These are phyloP conservation scores for Xylaria telfairii DNA, from an alignment of 495 filamentous ascomycete species.

Conservation along the genomic window DNA sequence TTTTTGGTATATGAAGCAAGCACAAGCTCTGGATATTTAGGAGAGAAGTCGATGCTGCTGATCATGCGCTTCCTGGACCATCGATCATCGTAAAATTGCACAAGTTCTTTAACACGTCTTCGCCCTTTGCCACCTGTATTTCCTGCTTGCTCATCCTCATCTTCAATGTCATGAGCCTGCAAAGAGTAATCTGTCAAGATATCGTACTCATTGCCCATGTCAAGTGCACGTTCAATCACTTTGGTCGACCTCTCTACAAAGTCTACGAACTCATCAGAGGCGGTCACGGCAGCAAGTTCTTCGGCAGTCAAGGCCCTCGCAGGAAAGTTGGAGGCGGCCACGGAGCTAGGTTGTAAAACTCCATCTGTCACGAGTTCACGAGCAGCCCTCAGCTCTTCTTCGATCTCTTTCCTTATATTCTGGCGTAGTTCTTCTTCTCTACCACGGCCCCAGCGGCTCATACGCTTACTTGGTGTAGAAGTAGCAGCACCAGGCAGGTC, in stretches of 20 bases:
- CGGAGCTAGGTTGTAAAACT: conserved; percentile 48
- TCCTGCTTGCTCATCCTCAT: conserved; percentile 81
- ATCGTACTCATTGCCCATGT: conserved; percentile 80
- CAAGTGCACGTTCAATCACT: conserved; percentile 93
- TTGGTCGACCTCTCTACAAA: conserved; percentile 96
- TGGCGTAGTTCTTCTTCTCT: conserved; percentile 88
- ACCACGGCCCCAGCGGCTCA: conserved; percentile 77
- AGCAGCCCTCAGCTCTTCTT: conserved; percentile 82
- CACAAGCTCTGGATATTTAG: conserved; percentile 92
- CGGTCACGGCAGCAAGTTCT: conserved; percentile 88
- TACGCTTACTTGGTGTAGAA: conserved; percentile 64
- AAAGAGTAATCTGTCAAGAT: conserved; percentile 93
- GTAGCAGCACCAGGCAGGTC: conserved; percentile 47
- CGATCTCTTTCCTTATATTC: conserved; percentile 85
- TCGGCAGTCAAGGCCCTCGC: conserved; percentile 81
- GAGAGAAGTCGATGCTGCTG: conserved; percentile 88
- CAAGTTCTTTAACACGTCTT: conserved; percentile 82
- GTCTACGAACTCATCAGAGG: conserved; percentile 89
- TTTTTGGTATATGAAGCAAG: conserved; percentile 97
- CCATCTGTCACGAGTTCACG: conserved; percentile 63
- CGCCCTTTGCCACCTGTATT: conserved; percentile 74
- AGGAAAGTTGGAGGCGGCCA: conserved; percentile 66
- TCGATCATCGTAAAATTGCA: conserved; percentile 91
- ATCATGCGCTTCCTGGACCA: conserved; percentile 99
- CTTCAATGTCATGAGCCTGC: conserved; percentile 72